phyloP scores from a whole-genome alignment of 805 yeast genomes.

The Ogataea paraovalis region DNA sequence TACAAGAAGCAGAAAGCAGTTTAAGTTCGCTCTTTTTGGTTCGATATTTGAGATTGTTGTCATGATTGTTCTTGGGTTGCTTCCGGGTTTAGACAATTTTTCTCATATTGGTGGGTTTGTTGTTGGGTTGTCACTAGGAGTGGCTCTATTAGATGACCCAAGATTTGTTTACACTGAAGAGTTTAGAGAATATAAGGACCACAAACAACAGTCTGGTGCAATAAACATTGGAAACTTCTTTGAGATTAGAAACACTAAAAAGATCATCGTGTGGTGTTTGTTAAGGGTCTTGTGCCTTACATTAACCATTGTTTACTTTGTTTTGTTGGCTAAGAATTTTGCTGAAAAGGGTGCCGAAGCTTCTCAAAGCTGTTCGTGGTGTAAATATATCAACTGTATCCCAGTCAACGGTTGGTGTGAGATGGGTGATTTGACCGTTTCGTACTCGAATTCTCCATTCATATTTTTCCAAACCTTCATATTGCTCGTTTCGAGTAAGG shows the following conservation, averaged over 20 bases:
- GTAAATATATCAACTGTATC: conserved; percentile 66
- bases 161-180: conserved; percentile 31
- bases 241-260: conserved; percentile 29
- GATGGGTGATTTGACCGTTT: conserved; percentile 15
- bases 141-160: conserved; percentile 55
- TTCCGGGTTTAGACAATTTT: conserved; percentile 74
- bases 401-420: conserved; percentile 72
- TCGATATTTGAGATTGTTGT: conserved; percentile 56
- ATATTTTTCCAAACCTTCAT: background rate
- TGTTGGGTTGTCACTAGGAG: conserved; percentile 50
- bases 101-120: conserved; percentile 74
- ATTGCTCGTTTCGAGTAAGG: background rate
- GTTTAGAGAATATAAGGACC: conserved; percentile 12
- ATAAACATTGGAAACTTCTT: conserved; percentile 5
- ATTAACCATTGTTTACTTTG: conserved; percentile 47
- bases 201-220: conserved; percentile 18
- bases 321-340: conserved; percentile 45
- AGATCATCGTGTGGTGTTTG: conserved; percentile 50
- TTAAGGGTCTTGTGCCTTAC: conserved; percentile 44
- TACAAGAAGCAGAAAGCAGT: conserved; percentile 35
- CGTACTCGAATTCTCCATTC: conserved; percentile 2
- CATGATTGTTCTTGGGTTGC: conserved; percentile 57
- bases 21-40: conserved; percentile 40
- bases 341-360: conserved; percentile 42
- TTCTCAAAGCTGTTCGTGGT: conserved; percentile 54